phyloP scores from a whole-genome alignment of 495 filamentous ascomycete genomes.

The Peziza echinospora region DNA sequence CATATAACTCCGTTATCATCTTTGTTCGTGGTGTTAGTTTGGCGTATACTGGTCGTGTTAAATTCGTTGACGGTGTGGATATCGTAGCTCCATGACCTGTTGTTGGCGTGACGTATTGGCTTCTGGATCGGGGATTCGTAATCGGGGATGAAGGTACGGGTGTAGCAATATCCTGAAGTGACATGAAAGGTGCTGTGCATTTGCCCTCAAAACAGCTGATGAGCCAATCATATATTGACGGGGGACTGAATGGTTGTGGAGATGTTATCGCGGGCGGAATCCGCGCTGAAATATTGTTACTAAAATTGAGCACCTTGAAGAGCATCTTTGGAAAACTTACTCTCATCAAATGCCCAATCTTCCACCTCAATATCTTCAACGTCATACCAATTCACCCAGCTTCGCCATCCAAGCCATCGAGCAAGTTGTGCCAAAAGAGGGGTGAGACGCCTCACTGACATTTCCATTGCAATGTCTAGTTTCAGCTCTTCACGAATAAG shows the following conservation, averaged over 20 bases:
- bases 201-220: constrained; percentile 37
- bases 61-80: constrained; percentile 12
- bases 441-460: constrained; percentile 32
- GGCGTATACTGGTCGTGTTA: constrained; percentile 16
- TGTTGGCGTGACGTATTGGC: constrained; percentile 15
- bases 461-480: constrained; percentile 41
- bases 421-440: constrained; percentile 62
- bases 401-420: constrained; percentile 61
- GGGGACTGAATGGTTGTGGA: constrained; percentile 40
- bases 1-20: constrained; percentile 36
- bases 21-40: constrained; percentile 42
- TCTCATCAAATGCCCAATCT: constrained; percentile 38
- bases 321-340: constrained; percentile 7
- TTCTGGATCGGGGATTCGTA: constrained; percentile 6
- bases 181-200: constrained; percentile 30
- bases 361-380: constrained; percentile 42
- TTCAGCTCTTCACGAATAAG: constrained; percentile 75
- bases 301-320: constrained; percentile 2
- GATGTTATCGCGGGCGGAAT: constrained; percentile 28
- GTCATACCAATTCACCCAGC: constrained; percentile 52
- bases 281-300: constrained; percentile 8
- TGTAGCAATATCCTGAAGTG: constrained; percentile 34
- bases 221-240: constrained; percentile 43
- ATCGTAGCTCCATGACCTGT: constrained; percentile 18
- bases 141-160: constrained; percentile 21